A percentile compares a stretch with the other conserved stretches of the same genome.
Conservation (phyloP, 192 early-diverging fungal species). For the Coemansia sp. region DNA sequence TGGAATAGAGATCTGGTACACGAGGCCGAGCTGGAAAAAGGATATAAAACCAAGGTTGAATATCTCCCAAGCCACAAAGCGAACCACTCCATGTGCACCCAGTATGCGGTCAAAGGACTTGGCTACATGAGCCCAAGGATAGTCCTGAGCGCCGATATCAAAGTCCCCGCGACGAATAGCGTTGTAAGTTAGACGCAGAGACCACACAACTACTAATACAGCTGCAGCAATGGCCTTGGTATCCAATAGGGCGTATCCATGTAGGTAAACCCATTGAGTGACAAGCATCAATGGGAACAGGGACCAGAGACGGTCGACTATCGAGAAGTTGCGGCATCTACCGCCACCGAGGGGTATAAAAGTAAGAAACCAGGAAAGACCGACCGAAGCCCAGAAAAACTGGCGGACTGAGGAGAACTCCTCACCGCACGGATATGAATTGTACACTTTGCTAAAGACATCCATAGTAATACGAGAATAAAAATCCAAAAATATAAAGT, state of each 20-base stretch:
- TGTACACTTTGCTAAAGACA: background rate
- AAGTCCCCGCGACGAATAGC: conserved; percentile 81
- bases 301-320: conserved; percentile 82
- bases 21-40: conserved; percentile 70
- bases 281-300: conserved; percentile 69
- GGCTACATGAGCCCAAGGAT: conserved; percentile 68
- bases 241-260: conserved; percentile 1
- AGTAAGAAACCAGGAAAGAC: conserved; percentile 21
- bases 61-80: conserved; percentile 60
- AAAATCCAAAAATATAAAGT: background rate
- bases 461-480: background rate
- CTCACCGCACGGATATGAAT: conserved; percentile 13
- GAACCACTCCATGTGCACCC: conserved; percentile 17
- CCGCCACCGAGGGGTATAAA: conserved; percentile 20
- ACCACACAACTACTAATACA: conserved; percentile 68
- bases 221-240: conserved; percentile 47
- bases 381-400: conserved; percentile 33
- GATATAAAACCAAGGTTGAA: conserved; percentile 78
- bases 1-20: conserved; percentile 49
- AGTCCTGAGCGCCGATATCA: conserved; percentile 67
- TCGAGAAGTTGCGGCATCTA: conserved; percentile 42
- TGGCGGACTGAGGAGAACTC: conserved; percentile 1
- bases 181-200: conserved; percentile 75
- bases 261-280: conserved; percentile 54
- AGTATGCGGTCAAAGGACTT: conserved; percentile 5